Base-by-base conservation (phyloP, 2,329 filamentous ascomycete species). In the Cladosporium halotolerans region DNA sequence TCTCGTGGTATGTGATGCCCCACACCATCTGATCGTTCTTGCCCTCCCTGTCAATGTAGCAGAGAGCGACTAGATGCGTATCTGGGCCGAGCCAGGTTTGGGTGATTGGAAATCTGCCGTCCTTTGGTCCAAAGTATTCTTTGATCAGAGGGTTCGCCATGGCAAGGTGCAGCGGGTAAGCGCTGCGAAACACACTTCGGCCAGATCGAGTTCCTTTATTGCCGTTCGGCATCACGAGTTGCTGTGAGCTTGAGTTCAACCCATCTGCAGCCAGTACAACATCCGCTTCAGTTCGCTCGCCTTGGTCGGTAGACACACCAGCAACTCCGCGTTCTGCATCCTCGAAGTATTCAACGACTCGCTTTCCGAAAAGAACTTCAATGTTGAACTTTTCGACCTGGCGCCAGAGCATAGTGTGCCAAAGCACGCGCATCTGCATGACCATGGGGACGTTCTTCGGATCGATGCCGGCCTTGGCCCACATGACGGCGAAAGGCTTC, bases 331-430 rank as follows among this genome's bases (percentile, higher is more conserved):
- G 58, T n/a, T 60, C 57, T 40, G 69, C 70, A 41, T 73, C 69
- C 55, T 75, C 72, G 45, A 68, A 72, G 61, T 75, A 75, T 42
- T 74, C 71, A 10, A 73, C 66, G 18, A 76, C 69, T 39, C 65
- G 66, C 45, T 63, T 61, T 41, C 70, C 68, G 63, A 72, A 75
- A 45, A 72, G 66, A 23, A 75, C 66, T 10, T 68, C 64, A 9
- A 75, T 67, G 23, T 70, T 71, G 2, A 73, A 66, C 53, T 68
- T 71, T 58, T 76, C 68, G 23, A 79, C 72, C 48, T 77, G 73
- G 52, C 66, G 68, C 16, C 78, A 70, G 54, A 79, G 78, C 76
- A 80, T 80, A 61, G 73, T 72, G 65, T 80, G 79, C 14, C 80
- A 72, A 1, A 79, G 70, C 5, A 76, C 3, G 40, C 42, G 14